These are phyloP conservation scores for Diutina siamensis DNA, from an alignment of 1,139 yeast species.

Conservation along the genomic window DNA sequence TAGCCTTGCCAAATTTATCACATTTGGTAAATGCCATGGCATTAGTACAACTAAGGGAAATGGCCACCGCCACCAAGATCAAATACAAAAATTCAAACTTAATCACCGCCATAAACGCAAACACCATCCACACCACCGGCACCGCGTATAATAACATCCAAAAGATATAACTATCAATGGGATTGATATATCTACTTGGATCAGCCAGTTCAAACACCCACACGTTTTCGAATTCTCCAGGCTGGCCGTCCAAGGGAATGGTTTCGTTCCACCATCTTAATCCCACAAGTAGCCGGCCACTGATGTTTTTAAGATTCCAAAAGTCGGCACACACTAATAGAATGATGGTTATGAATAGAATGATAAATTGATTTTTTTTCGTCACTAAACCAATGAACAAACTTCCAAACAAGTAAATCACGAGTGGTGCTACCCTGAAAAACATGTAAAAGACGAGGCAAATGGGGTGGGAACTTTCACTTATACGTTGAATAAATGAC, in stretches of 20 bases:
- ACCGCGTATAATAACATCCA: constrained; percentile 72
- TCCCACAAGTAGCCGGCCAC: constrained; percentile 85
- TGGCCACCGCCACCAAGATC: constrained; percentile 51
- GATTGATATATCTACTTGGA: constrained; percentile 73
- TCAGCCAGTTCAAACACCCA: constrained; percentile 90
- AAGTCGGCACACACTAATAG: constrained; percentile 78
- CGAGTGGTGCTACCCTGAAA: background rate
- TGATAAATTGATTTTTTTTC: constrained; percentile 44
- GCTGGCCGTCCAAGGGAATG: constrained; percentile 26
- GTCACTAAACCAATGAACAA: constrained; percentile 2
- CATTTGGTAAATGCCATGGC: constrained; percentile 85
- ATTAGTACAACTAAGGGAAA: constrained; percentile 65
- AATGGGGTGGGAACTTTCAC: constrained; percentile 54
- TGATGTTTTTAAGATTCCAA: constrained; percentile 85
- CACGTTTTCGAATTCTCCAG: constrained; percentile 42
- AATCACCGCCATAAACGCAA: constrained; percentile 67
- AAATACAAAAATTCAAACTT: constrained; percentile 71
- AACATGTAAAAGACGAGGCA: constrained; percentile 16
- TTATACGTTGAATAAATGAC: background rate
- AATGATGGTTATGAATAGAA: constrained; percentile 69
- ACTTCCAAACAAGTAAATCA: constrained; percentile 1
- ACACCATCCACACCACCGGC: constrained; percentile 63
- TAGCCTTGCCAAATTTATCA: constrained; percentile 84
- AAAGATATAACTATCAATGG: constrained; percentile 80
- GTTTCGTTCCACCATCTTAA: constrained; percentile 91